A percentile compares a stretch with the other conserved stretches of the same genome.
Conservation (phyloP, 306 rosid genomes). For the Fagus sylvatica region DNA sequence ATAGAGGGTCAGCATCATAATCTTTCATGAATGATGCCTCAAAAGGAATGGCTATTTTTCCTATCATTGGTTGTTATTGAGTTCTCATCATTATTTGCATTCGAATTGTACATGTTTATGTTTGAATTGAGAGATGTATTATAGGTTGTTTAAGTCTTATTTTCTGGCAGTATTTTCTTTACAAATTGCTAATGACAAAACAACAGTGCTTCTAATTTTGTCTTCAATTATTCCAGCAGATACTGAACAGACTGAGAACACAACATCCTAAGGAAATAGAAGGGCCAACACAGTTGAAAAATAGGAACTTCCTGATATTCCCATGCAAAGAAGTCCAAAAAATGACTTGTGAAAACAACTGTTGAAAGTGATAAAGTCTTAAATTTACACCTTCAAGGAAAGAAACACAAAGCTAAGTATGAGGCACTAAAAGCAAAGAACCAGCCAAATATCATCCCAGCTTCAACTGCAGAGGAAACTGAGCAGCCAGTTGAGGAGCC, state of each 20-base stretch:
- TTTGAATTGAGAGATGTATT: neutral
- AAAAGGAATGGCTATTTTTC: too few species aligned
- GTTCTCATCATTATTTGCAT: neutral
- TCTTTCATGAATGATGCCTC: neutral
- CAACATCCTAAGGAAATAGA: conserved; percentile 4
- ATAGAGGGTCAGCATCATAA: too few species aligned
- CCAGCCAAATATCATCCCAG: conserved; percentile 9
- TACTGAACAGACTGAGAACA: conserved; percentile 16
- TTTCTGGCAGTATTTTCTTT: neutral
- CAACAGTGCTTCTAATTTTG: neutral
- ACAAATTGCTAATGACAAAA: neutral
- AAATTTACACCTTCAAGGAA: conserved; percentile 31
- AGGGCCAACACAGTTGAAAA: neutral
- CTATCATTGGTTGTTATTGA: too few species aligned
- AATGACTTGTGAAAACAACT: conserved; percentile 46
- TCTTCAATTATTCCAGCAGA: too few species aligned
- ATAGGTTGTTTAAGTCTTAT: neutral
- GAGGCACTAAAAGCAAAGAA: conserved; percentile 39
- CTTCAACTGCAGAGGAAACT: conserved; percentile 5
- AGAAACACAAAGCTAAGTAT: conserved; percentile 29
- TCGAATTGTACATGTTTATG: neutral
- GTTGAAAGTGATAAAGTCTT: neutral
- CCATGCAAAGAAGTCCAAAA: conserved; percentile 31
- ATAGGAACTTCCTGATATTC: conserved; percentile 22
- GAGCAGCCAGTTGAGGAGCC: conserved; percentile 15